A percentile compares a stretch with the other conserved stretches of the same genome.
Evolutionary conservation across 2,329 filamentous ascomycete species (phyloP).

Genomic region (Thermothelomyces thermophilus): DNA sequence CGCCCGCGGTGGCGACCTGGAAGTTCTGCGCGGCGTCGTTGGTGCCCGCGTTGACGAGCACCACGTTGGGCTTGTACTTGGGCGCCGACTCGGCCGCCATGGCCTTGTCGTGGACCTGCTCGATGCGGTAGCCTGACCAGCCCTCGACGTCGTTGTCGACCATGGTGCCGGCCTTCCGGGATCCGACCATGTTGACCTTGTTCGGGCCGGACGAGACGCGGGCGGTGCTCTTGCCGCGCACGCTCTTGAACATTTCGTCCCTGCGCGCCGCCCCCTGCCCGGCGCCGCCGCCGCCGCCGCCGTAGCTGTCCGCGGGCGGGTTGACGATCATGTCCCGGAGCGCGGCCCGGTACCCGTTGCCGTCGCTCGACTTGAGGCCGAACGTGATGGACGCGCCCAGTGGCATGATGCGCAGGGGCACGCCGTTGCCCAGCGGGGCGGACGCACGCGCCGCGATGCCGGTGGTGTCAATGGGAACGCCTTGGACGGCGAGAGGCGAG

Average conservation of each 20-base stretch:
- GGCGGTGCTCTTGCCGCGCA: too few relatives aligned
- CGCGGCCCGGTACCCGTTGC: conserved; percentile 35
- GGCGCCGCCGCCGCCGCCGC: too few relatives aligned
- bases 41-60: conserved; percentile 39
- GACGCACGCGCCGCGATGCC: conserved; percentile 12
- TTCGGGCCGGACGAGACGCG: too few relatives aligned
- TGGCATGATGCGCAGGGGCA: conserved; percentile 37
- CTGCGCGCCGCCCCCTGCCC: too few relatives aligned
- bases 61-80: conserved; percentile 33
- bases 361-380: conserved; percentile 24
- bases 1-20: conserved; percentile 28
- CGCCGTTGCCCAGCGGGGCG: conserved; percentile 18
- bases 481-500: conserved; percentile 20
- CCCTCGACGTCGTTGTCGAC: conserved; percentile 39
- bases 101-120: conserved; percentile 28
- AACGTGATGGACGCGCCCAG: conserved; percentile 40
- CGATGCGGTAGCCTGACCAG: conserved; percentile 37
- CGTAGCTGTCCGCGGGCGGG: too few relatives aligned
- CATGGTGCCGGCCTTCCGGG: conserved; percentile 35
- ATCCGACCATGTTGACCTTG: conserved; percentile 37
- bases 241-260: too few relatives aligned
- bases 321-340: conserved; percentile 29
- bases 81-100: conserved; percentile 22
- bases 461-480: conserved; percentile 12
- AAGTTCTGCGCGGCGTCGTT: conserved; percentile 36